Base-by-base conservation (phyloP, 768 basidiomycete genomes). In the Cubamyces sp. region DNA sequence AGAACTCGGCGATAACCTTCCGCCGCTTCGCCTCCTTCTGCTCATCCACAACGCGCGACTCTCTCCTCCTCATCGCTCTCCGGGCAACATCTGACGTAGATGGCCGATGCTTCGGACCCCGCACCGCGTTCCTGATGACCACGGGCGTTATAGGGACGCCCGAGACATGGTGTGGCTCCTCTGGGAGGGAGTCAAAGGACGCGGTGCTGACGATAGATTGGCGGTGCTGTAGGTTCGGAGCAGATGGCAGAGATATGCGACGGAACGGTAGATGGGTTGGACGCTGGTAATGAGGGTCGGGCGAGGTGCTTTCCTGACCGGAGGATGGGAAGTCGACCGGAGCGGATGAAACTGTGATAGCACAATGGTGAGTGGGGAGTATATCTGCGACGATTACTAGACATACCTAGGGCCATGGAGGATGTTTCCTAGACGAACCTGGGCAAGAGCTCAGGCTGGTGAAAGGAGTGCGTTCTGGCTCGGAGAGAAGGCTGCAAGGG, bases 1-100 rank as follows among this genome's bases (percentile, higher is more conserved):
- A 87, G 65, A 95, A 88, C 71, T 95, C 93, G 46, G 84, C 79
- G n/a, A 93, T 79, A 40, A 94, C 81, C 73, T 85, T 91, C 47
- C 81, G 75, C 51, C 88, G 78, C 71, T 88, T 94, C 42, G 75
- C 74, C 47, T 82, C 78, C 50, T 75, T 76, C 49, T 80, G 78
- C 51, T 84, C 81, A 68, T 86, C 79, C 1, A 76, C 66, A 14
- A 79, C 80, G 60, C 75, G 78, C 48, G 72, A 70, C 43, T 78
- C 77, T 54, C 77, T 75, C 51, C 77, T 74, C 46, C 78, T 69
- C 39, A 70, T 69, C n/a, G 72, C 70, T 43, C 77, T 76, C 53
- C 78, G 71, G 0, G 76, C 71, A n/a, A 75, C 73, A 46, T 84
- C 81, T 5, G 74, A 58, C 19, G 80, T 78, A 4, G 76, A 69